Evolutionary conservation across 805 yeast genomes (phyloP).

Genomic region (Yarrowia sp.): DNA sequence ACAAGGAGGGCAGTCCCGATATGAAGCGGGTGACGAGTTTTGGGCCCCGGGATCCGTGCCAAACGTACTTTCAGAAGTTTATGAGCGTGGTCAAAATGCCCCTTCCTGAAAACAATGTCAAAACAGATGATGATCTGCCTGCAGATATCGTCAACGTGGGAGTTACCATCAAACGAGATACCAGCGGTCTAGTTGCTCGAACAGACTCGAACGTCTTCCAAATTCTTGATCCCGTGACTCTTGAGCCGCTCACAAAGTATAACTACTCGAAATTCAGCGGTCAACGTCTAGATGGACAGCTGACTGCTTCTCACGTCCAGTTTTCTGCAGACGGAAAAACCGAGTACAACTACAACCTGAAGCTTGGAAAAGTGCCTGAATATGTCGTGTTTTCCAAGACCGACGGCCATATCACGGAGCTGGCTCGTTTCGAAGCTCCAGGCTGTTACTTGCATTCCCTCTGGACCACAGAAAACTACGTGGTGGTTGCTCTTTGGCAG

Average conservation of each 20-base stretch:
- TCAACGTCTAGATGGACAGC: neutral
- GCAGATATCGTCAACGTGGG: conserved; percentile 27
- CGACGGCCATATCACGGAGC: neutral
- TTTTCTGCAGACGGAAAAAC: conserved; percentile 19
- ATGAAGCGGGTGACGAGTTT: conserved; percentile 8
- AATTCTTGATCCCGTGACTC: conserved; percentile 12
- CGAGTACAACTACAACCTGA: conserved; percentile 24
- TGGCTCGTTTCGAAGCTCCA: conserved; percentile 6
- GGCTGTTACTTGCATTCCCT: conserved; percentile 22
- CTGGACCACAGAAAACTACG: conserved; percentile 9
- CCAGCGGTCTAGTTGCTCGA: neutral
- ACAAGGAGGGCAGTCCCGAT: neutral
- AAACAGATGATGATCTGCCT: neutral
- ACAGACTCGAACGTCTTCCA: conserved; percentile 23
- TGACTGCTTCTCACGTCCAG: conserved; percentile 28
- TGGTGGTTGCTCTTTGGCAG: conserved; percentile 29
- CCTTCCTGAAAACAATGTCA: neutral
- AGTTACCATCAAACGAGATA: conserved; percentile 8
- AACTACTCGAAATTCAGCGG: conserved; percentile 14
- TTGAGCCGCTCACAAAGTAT: conserved; percentile 23
- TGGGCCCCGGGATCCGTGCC: conserved; percentile 22
- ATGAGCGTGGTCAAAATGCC: conserved; percentile 7
- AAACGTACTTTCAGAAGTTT: conserved; percentile 31
- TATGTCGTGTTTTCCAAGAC: conserved; percentile 20
- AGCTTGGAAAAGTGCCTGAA: conserved; percentile 16